Evolutionary conservation across 495 filamentous ascomycete genomes (phyloP).

Genomic region (Venustampulla echinocandica): DNA sequence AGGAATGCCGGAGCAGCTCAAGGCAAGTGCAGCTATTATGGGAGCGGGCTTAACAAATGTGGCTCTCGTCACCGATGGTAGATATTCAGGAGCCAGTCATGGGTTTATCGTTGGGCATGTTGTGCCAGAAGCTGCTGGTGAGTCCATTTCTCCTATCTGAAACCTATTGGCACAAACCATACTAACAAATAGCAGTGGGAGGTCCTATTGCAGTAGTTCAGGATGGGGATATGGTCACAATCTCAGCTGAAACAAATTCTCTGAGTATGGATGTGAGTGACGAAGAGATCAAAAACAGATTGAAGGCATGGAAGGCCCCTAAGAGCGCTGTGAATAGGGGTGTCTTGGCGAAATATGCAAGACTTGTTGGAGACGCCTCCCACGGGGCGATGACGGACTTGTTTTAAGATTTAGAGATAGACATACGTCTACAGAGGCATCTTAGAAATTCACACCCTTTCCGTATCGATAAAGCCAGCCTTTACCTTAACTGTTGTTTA

Average conservation of each 20-base stretch:
- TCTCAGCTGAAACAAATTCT: conserved; percentile 72
- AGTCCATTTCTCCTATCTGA: conserved; percentile 17
- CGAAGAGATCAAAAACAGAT: conserved; percentile 60
- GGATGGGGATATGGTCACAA: conserved; percentile 79
- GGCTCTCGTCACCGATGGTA: conserved; percentile 86
- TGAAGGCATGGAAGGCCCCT: conserved; percentile 66
- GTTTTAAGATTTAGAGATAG: conserved; percentile 14
- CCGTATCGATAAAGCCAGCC: not conserved
- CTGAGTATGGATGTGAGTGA: conserved; percentile 67
- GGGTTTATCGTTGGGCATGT: conserved; percentile 96
- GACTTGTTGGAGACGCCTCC: conserved; percentile 45
- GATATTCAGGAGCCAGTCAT: conserved; percentile 84
- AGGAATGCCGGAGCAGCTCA: conserved; percentile 93
- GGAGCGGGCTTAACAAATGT: conserved; percentile 83
- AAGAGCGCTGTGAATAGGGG: conserved; percentile 71
- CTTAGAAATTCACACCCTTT: not conserved
- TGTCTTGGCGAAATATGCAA: conserved; percentile 82
- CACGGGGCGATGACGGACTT: conserved; percentile 47
- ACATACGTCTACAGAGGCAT: not conserved
- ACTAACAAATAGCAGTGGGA: conserved; percentile 37
- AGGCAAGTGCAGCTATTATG: conserved; percentile 83
- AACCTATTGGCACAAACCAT: conserved; percentile 3
- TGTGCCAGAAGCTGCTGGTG: conserved; percentile 68
- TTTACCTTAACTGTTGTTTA: too few species aligned
- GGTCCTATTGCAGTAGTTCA: conserved; percentile 74